phyloP scores from a whole-genome alignment of 768 basidiomycete species.

The Boletellus emodensis region DNA sequence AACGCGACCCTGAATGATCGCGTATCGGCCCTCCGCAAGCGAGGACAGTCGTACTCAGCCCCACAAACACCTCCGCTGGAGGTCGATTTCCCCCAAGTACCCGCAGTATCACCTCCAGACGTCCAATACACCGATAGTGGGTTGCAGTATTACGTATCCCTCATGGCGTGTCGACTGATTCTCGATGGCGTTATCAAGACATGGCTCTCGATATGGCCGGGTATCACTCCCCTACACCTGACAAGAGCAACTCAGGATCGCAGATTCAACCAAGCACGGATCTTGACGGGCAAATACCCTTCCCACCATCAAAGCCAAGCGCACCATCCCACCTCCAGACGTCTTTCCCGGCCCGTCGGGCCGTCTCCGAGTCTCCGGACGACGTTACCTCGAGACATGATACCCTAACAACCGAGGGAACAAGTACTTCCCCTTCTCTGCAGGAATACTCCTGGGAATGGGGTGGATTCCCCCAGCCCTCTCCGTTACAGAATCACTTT shows the following conservation, averaged over 20 bases:
- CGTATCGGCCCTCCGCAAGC: conserved; percentile 17
- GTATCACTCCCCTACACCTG: conserved; percentile 48
- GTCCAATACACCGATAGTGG: conserved; percentile 61
- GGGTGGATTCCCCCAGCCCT: conserved; percentile 84
- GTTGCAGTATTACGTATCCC: conserved; percentile 11
- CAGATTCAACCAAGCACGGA: conserved; percentile 9
- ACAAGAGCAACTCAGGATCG: conserved; percentile 4
- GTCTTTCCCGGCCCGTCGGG: conserved; percentile 42
- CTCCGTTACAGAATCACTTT: conserved; percentile 57
- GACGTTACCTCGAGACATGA: conserved; percentile 31
- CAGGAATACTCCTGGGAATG: conserved; percentile 93
- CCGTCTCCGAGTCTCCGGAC: conserved; percentile 60
- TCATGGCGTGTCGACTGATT: background rate
- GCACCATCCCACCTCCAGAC: conserved; percentile 24
- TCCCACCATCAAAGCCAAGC: conserved; percentile 18
- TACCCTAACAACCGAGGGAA: conserved; percentile 4
- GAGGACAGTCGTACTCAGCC: conserved; percentile 24
- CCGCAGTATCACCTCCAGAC: conserved; percentile 46
- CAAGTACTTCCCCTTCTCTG: conserved; percentile 22
- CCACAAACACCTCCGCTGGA: conserved; percentile 35
- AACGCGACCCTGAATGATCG: conserved; percentile 41
- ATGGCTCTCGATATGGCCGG: conserved; percentile 81
- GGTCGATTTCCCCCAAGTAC: conserved; percentile 40
- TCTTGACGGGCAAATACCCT: conserved; percentile 13
- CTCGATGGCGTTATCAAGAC: conserved; percentile 38